Conservation (phyloP, 1,284 basidiomycete genomes). For the Moesziomyces sp. region DNA sequence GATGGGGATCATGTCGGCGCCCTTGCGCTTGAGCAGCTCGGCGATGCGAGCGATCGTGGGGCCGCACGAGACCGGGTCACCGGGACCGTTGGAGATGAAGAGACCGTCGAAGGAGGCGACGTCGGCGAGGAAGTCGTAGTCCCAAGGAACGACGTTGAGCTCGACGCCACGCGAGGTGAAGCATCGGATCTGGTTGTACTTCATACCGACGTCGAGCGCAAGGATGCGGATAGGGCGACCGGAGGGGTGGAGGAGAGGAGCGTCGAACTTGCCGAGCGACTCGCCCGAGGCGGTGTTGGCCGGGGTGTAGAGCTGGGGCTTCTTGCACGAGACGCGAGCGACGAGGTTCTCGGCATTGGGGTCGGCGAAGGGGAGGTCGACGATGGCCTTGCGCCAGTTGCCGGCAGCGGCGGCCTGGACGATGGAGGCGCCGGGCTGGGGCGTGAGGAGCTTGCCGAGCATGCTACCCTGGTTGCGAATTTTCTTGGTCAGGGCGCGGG, state of each 20-base stretch:
- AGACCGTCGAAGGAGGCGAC: slow-evolving; percentile 90
- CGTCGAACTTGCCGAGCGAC: slow-evolving; percentile 68
- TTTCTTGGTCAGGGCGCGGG: slow-evolving; percentile 93
- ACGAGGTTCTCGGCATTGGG: slow-evolving; percentile 93
- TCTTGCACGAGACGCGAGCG: slow-evolving; percentile 81
- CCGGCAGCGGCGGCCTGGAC: slow-evolving; percentile 45
- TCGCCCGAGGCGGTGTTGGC: slow-evolving; percentile 66
- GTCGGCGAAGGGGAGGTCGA: slow-evolving; percentile 84
- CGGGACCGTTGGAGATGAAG: slow-evolving; percentile 98
- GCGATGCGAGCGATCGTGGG: slow-evolving; percentile 79
- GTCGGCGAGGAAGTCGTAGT: slow-evolving; percentile 82
- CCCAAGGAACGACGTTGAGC: slow-evolving; percentile 96
- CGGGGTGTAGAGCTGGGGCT: slow-evolving; percentile 76
- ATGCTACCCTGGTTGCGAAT: slow-evolving; percentile 94
- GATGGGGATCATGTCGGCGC: slow-evolving; percentile 81
- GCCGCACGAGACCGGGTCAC: slow-evolving; percentile 82
- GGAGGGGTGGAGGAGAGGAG: slow-evolving; percentile 78
- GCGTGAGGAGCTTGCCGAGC: slow-evolving; percentile 72
- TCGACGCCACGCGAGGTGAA: slow-evolving; percentile 93
- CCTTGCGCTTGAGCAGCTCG: slow-evolving; percentile 73
- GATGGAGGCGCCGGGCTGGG: slow-evolving; percentile 53
- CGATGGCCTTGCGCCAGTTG: slow-evolving; percentile 83
- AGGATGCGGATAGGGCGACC: slow-evolving; percentile 83
- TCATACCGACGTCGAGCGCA: slow-evolving; percentile 97
- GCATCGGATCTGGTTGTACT: slow-evolving; percentile 98